A percentile compares a stretch with the other conserved stretches of the same genome.
Conservation (phyloP, 1,284 basidiomycete species). For the Meira nashicola region DNA sequence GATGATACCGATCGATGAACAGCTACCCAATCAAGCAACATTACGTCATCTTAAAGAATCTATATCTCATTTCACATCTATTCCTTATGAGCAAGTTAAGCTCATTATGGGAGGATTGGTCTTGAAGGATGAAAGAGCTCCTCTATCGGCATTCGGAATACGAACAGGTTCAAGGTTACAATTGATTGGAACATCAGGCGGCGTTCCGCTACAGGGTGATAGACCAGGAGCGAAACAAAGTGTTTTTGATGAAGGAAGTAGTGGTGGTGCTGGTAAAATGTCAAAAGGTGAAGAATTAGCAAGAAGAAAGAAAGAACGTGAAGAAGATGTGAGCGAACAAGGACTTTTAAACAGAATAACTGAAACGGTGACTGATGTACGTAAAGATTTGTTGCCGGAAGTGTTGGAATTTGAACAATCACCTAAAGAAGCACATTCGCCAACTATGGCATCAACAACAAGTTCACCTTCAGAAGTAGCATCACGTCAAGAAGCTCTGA, state of each 20-base stretch:
- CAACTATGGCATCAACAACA: not conserved
- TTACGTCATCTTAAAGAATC: slow-evolving; percentile 41
- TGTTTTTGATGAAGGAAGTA: slow-evolving; percentile 9
- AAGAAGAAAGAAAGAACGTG: slow-evolving; percentile 10
- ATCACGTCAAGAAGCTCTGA: slow-evolving; percentile 14
- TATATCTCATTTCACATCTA: slow-evolving; percentile 34
- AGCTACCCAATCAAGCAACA: slow-evolving; percentile 32
- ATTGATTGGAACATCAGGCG: slow-evolving; percentile 31
- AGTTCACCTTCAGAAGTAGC: not conserved
- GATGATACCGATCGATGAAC: slow-evolving; percentile 17
- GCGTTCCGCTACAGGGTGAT: slow-evolving; percentile 22
- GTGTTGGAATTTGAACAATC: slow-evolving; percentile 27
- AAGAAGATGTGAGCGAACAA: slow-evolving; percentile 24
- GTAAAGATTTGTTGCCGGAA: slow-evolving; percentile 37
- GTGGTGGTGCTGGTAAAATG: not conserved
- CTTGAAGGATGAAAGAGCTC: slow-evolving; percentile 40
- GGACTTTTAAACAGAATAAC: slow-evolving; percentile 35
- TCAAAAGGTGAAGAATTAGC: slow-evolving; percentile 16
- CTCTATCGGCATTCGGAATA: slow-evolving; percentile 38
- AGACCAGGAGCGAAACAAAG: slow-evolving; percentile 23
- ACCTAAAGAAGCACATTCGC: slow-evolving; percentile 1
- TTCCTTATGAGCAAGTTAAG: slow-evolving; percentile 38
- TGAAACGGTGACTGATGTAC: slow-evolving; percentile 22
- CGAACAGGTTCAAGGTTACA: slow-evolving; percentile 37
- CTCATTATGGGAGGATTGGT: slow-evolving; percentile 40